These are phyloP conservation scores for Urochloa ruziziensis DNA, from an alignment of 176 grass and related monocot genomes.

Conservation along the genomic window DNA sequence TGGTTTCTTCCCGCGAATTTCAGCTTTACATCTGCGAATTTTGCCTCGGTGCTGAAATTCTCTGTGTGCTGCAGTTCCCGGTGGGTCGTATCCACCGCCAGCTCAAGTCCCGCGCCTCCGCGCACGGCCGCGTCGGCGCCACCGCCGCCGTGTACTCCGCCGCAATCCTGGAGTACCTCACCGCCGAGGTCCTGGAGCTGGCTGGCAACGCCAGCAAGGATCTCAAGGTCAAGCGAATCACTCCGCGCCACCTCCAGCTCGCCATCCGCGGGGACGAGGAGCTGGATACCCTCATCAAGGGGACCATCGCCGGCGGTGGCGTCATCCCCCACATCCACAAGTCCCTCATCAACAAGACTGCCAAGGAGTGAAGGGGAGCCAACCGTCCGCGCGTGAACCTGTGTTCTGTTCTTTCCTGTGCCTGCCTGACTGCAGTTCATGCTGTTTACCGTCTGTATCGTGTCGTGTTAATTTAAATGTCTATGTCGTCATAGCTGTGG, in stretches of 20 bases:
- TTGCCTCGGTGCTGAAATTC: background rate
- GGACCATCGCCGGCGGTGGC: conserved; percentile 65
- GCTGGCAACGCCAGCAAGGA: conserved; percentile 85
- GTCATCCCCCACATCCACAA: conserved; percentile 81
- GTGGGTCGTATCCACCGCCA: conserved; percentile 66
- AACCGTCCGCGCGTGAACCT: background rate
- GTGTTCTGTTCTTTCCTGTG: background rate
- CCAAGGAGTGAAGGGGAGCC: conserved; percentile 42
- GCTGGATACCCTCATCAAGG: conserved; percentile 80
- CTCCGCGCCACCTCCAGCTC: conserved; percentile 77
- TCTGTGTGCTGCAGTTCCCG: conserved; percentile 34
- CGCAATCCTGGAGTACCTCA: conserved; percentile 74
- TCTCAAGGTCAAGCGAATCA: conserved; percentile 80
- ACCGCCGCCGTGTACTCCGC: conserved; percentile 74
- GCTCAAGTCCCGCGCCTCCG: conserved; percentile 62
- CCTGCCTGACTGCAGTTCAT: background rate
- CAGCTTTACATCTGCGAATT: background rate
- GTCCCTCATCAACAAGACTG: conserved; percentile 71
- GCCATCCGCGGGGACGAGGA: conserved; percentile 76
- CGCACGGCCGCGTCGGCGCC: conserved; percentile 67
- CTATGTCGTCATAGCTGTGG: background rate
- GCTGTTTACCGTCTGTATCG: background rate
- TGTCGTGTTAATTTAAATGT: background rate
- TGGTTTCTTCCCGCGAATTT: background rate
- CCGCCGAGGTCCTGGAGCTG: conserved; percentile 65